phyloP scores from a whole-genome alignment of 1,139 yeast species.

The Pichia cactophila region DNA sequence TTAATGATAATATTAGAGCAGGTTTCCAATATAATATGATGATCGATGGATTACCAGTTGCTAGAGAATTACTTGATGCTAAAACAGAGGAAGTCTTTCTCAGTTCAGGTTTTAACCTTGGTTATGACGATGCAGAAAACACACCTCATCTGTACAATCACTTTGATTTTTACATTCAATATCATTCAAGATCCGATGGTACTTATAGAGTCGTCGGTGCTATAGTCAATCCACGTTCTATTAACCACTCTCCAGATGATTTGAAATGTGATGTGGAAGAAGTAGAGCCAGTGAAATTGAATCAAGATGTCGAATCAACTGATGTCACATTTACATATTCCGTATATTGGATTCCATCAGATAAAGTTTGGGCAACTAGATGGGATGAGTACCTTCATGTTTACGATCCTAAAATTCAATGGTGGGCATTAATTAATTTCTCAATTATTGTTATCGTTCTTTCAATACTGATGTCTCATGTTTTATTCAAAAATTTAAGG shows the following conservation, averaged over 20 bases:
- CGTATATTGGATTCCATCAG: conserved; percentile 57
- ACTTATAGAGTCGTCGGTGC: conserved; percentile 88
- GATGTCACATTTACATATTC: conserved; percentile 54
- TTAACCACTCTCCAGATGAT: conserved; percentile 34
- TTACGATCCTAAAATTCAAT: conserved; percentile 86
- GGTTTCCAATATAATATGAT: conserved; percentile 90
- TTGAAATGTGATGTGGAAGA: conserved; percentile 31
- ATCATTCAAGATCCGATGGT: conserved; percentile 65
- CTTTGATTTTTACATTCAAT: conserved; percentile 69
- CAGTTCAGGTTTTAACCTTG: conserved; percentile 78
- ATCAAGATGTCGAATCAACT: conserved; percentile 32
- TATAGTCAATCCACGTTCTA: conserved; percentile 62
- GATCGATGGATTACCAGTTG: conserved; percentile 92
- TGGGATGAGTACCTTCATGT: conserved; percentile 97
- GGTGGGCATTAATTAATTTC: conserved; percentile 88
- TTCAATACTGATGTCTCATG: conserved; percentile 73
- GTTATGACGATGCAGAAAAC: conserved; percentile 46
- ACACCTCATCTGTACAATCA: conserved; percentile 61
- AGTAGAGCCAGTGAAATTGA: conserved; percentile 36
- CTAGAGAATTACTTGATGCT: conserved; percentile 47
- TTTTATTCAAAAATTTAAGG: conserved; percentile 71
- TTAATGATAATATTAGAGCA: conserved; percentile 68
- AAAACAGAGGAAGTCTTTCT: conserved; percentile 57
- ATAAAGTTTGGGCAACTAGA: conserved; percentile 92
- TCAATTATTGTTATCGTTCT: conserved; percentile 72